Evolutionary conservation across 805 yeast genomes (phyloP).

Genomic region (Geotrichum ghanense): DNA sequence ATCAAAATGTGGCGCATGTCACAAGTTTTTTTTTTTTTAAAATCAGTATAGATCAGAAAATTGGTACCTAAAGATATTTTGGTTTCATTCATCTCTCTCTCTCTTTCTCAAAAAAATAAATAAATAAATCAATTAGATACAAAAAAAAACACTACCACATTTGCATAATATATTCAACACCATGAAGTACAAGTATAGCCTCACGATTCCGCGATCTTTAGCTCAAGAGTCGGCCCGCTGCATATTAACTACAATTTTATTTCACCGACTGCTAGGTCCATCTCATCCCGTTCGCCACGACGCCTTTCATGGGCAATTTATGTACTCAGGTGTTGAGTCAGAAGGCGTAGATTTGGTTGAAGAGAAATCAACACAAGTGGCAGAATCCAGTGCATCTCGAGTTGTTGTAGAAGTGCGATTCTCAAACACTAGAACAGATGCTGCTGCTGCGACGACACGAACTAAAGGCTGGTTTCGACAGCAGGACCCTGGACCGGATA

Average conservation of each 20-base stretch:
- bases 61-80: no score
- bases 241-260: constrained; percentile 54
- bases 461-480: constrained; percentile 37
- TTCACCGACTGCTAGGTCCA: constrained; percentile 58
- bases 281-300: background rate
- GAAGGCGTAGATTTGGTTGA: constrained; percentile 12
- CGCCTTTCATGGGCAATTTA: constrained; percentile 33
- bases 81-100: no score
- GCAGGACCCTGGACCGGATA: constrained; percentile 32
- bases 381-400: background rate
- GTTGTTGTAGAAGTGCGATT: background rate
- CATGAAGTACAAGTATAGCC: no score
- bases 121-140: no score
- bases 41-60: no score
- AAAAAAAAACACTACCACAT: no score
- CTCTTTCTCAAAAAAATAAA: no score
- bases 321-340: no score
- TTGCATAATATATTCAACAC: no score
- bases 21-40: no score
- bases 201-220: no score
- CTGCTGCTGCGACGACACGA: background rate
- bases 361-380: constrained; percentile 8
- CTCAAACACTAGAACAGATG: background rate
- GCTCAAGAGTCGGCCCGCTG: constrained; percentile 28
- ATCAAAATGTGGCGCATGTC: no score